phyloP scores from a whole-genome alignment of 139 green algal species.

The Tetraselmis striata region DNA sequence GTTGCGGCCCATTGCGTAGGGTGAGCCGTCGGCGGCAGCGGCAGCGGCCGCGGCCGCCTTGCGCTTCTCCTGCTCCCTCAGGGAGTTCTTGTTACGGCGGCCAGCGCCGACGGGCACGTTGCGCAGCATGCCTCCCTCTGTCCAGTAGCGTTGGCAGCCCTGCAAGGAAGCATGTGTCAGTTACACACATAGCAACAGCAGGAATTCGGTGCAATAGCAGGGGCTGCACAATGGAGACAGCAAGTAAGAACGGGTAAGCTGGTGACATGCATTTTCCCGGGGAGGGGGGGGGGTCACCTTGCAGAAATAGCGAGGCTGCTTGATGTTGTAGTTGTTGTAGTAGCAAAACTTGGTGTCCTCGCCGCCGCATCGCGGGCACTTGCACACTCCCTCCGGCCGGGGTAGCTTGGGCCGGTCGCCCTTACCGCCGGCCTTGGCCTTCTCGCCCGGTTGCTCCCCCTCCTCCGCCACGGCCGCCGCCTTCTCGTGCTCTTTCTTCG shows the following conservation, averaged over 20 bases:
- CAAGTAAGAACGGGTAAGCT: too few species aligned
- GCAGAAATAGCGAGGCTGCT: slow-evolving; percentile 88
- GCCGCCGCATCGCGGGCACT: slow-evolving; percentile 75
- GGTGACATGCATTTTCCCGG: too few species aligned
- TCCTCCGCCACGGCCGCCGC: neutral
- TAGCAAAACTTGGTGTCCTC: slow-evolving; percentile 95
- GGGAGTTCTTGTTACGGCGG: slow-evolving; percentile 51
- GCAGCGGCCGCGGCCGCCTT: slow-evolving; percentile 28
- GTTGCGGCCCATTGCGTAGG: neutral
- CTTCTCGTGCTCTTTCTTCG: neutral
- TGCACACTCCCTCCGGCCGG: slow-evolving; percentile 24
- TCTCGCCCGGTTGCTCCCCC: neutral
- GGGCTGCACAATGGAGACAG: neutral
- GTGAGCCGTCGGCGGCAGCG: neutral
- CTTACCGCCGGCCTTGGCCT: neutral
- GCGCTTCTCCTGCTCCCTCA: neutral
- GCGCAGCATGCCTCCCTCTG: slow-evolving; percentile 76
- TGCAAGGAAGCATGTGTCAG: slow-evolving; percentile 19
- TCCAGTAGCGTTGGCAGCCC: slow-evolving; percentile 89
- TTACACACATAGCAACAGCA: neutral
- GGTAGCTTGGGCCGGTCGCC: slow-evolving; percentile 26
- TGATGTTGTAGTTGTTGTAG: slow-evolving; percentile 98
- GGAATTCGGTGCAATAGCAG: neutral
- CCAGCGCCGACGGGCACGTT: slow-evolving; percentile 82
- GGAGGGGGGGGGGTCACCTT: too few species aligned